phyloP scores from a whole-genome alignment of 805 yeast species.

The Candida suzukii region DNA sequence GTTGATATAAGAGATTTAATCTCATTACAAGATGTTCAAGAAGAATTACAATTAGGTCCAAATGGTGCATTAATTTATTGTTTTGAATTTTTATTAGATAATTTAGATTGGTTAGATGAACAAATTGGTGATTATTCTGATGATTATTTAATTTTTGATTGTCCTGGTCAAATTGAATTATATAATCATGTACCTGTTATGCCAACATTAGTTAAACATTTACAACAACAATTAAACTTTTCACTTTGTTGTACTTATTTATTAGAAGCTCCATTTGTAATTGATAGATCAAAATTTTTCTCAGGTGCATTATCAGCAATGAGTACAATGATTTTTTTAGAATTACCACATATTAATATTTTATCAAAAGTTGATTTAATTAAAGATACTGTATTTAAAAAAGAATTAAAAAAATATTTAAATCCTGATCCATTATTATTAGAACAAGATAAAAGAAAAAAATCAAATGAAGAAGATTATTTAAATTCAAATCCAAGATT shows the following conservation, averaged over 20 bases:
- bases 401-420: constrained; percentile 73
- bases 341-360: constrained; percentile 89
- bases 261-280: constrained; percentile 88
- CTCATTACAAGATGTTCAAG: constrained; percentile 90
- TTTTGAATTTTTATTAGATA: constrained; percentile 82
- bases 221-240: constrained; percentile 73
- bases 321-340: constrained; percentile 96
- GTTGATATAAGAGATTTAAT: constrained; percentile 89
- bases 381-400: constrained; percentile 67
- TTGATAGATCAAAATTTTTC: constrained; percentile 87
- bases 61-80: constrained; percentile 93
- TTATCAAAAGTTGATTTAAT: constrained; percentile 83
- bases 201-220: constrained; percentile 82
- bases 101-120: constrained; percentile 95
- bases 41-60: constrained; percentile 88
- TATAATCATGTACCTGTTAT: constrained; percentile 92
- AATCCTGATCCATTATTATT: constrained; percentile 88
- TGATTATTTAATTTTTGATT: constrained; percentile 89
- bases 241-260: constrained; percentile 88
- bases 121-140: constrained; percentile 95
- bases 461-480: constrained; percentile 15
- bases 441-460: constrained; percentile 40
- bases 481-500: constrained; percentile 45
- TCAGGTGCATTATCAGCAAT: constrained; percentile 94
- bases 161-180: constrained; percentile 95